A percentile compares a stretch with the other conserved stretches of the same genome.
Conservation (phyloP, 768 basidiomycete species). For the Steccherinum ochraceum region DNA sequence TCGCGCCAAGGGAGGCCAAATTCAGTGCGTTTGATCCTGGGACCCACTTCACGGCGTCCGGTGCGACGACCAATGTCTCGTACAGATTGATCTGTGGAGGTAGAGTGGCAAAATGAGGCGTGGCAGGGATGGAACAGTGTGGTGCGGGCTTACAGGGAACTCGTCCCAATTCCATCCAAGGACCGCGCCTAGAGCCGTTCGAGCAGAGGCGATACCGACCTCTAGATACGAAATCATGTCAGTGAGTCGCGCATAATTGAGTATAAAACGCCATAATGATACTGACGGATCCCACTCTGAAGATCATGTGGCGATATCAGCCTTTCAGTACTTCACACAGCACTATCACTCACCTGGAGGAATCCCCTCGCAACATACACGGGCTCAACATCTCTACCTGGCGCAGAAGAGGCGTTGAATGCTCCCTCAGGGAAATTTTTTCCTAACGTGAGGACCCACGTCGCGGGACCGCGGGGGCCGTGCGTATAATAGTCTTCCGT, state of each 20-base stretch:
- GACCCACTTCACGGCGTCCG: constrained; percentile 54
- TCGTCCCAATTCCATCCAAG: constrained; percentile 58
- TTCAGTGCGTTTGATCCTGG: constrained; percentile 39
- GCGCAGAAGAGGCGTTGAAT: background rate
- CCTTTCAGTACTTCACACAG: no score
- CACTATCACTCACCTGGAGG: constrained; percentile 38
- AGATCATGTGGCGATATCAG: no score
- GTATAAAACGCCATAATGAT: no score
- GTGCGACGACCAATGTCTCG: constrained; percentile 66
- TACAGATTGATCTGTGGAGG: constrained; percentile 31
- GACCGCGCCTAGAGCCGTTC: constrained; percentile 50
- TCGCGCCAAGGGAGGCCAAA: constrained; percentile 33
- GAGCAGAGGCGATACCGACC: constrained; percentile 38
- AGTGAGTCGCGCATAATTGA: background rate
- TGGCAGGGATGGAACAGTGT: no score
- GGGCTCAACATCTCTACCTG: constrained; percentile 39
- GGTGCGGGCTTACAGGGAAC: constrained; percentile 41
- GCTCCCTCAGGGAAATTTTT: constrained; percentile 42
- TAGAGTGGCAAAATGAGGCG: no score
- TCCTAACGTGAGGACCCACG: constrained; percentile 59
- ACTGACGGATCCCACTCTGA: constrained; percentile 50
- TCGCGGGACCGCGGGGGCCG: constrained; percentile 40
- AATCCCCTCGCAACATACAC: constrained; percentile 59
- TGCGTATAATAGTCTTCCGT: constrained; percentile 40
- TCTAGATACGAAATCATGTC: constrained; percentile 30